phyloP scores from a whole-genome alignment of 768 basidiomycete species.

The Roridomyces roridus region DNA sequence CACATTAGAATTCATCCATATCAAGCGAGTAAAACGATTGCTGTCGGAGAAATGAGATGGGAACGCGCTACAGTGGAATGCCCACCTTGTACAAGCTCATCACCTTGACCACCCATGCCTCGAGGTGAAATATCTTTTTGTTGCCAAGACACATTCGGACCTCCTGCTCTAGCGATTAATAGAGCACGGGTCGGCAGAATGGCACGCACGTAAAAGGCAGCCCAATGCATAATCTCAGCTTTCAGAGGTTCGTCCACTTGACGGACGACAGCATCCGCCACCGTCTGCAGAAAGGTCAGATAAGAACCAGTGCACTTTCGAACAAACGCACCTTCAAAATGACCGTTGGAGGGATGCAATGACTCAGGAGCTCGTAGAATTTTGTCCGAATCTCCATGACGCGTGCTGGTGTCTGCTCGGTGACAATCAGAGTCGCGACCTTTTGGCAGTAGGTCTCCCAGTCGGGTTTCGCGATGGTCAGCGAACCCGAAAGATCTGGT shows the following conservation, averaged over 20 bases:
- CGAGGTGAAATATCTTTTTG: conserved; percentile 95
- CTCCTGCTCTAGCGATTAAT: conserved; percentile 59
- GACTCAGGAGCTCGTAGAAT: conserved; percentile 93
- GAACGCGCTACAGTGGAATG: conserved; percentile 1
- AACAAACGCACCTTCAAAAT: conserved; percentile 88
- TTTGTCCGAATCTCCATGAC: conserved; percentile 93
- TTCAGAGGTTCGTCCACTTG: conserved; percentile 90
- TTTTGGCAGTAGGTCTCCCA: conserved; percentile 98
- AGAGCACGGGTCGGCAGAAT: background rate
- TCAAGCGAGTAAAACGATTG: conserved; percentile 70
- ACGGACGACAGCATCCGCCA: conserved; percentile 87
- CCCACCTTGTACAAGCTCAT: conserved; percentile 89
- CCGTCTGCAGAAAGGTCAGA: too few species aligned
- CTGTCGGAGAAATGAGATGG: conserved; percentile 34
- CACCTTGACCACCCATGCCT: conserved; percentile 96
- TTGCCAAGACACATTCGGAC: conserved; percentile 91
- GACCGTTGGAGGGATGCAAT: conserved; percentile 94
- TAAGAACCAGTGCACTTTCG: too few species aligned
- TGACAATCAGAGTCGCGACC: conserved; percentile 87
- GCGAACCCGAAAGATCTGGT: conserved; percentile 80
- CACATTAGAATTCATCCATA: conserved; percentile 32
- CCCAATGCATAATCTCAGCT: conserved; percentile 96
- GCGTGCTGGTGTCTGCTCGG: conserved; percentile 87
- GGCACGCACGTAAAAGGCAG: conserved; percentile 86
- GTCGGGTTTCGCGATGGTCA: conserved; percentile 94